Evolutionary conservation across 306 rosid species (phyloP), one percentile per base, ranked within the genome.

Genomic region (Datisca glomerata): DNA sequence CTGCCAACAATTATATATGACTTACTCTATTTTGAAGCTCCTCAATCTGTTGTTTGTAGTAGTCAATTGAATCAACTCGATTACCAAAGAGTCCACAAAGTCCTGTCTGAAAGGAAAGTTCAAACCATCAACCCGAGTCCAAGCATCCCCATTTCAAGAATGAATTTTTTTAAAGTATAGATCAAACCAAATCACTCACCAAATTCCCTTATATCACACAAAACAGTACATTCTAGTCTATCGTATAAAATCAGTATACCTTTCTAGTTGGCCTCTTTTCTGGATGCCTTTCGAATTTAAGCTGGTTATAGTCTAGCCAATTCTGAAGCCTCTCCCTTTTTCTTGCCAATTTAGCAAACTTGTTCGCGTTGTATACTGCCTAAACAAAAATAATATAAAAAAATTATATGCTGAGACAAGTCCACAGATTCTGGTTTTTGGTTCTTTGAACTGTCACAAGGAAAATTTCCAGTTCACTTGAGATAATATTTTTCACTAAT

Each of bases 321-420:
- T 89, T 89, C 49, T 68, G 91, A 37, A 80, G 74, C 67, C 91
- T 71, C 2, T 74, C 79, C 66, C 95, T 74, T 70, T 42, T 65
- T 66, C 70, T 68, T 13, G 47, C 92, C 12, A 72, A 64, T 60
- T 65, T 74, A 51, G 98, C 86, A 55, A 74, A 84, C 54, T 55
- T 84, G 67, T 89, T 89, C 41, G 95, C 98, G 68, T 89, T 66
- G 60, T 84, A 89, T 33, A 89, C 81, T 31, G 95, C 97, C 97
- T 89, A 73, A 59, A 59, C 14, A 59, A 40, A 41, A 34, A 57
- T 57, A 57, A 52, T 15, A 18, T 13, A 27, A 19, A 17, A 3
- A 18, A 18, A 10, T 2, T 18, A 29, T 5, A 41, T 38, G 17
- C 14, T 20, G 46, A 8, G 19, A 53, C 7, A 53, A 20, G 12